Evolutionary conservation across 2,329 filamentous ascomycete genomes (phyloP), one percentile per base, ranked within the genome.

Genomic region (Hirsutella minnesotensis): DNA sequence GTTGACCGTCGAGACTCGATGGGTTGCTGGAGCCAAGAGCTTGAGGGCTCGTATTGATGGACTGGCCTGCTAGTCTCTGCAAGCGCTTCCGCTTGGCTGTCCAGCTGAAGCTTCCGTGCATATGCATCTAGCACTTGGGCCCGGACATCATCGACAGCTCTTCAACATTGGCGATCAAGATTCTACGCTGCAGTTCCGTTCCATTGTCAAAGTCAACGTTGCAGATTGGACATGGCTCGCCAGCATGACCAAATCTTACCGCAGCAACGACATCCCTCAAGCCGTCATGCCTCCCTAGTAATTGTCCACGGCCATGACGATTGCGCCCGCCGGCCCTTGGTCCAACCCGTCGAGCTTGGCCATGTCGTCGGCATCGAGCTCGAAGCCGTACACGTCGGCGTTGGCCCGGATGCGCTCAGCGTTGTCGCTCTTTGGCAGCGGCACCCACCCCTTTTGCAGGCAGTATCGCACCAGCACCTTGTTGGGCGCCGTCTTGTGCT

Each of bases 391-490:
- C 0, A 83, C 66, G 43, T 79, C 67, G 0, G 70, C 70, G 52
- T 83, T 83, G 30, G 68, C 64, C 47, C 59, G 64, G 48, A 83
- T 83, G 12, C 78, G 66, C 15, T 68, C 70, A 0, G 72, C 67
- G 2, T 66, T 75, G 46, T 78, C 75, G 47, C 77, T 81, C 65
- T 83, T 83, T 18, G 79, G 77, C 46, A 84, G 57, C 5, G 79
- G 78, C 15, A 78, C 68, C 73, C 77, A 82, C 9, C 67, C 71
- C 63, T 83, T 85, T 54, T 86, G 78, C 52, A 86, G 58, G 46
- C 73, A 74, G 53, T 79, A 87, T 44, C 82, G 69, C 16, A 87
- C 66, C 49, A 87, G 59, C 1, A 86, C 65, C 59, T 86, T 79
- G 38, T 71, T 73, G 1, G 75, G 69, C 5, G 70, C 68, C 53